Evolutionary conservation across 495 filamentous ascomycete species (phyloP).

Genomic region (Penicillium lividum): DNA sequence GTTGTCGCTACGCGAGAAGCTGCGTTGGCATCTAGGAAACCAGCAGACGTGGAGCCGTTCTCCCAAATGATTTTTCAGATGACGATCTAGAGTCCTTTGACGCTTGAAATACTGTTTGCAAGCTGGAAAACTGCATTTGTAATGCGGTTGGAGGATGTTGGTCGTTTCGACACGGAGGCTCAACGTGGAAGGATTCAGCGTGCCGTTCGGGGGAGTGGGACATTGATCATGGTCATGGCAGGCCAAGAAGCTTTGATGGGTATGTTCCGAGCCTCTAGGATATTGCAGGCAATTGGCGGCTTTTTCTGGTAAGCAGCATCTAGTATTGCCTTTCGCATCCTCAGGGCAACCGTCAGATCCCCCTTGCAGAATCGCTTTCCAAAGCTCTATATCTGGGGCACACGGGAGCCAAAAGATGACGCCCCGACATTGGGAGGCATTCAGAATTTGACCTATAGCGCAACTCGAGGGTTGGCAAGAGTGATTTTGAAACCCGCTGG

Average conservation of each 20-base stretch:
- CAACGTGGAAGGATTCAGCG: background rate
- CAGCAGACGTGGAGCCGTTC: slow-evolving; percentile 35
- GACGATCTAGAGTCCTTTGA: slow-evolving; percentile 54
- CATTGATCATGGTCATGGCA: background rate
- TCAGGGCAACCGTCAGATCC: background rate
- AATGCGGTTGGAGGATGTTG: slow-evolving; percentile 1
- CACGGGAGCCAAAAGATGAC: background rate
- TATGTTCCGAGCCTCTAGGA: background rate
- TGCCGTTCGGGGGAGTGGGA: background rate
- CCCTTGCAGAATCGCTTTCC: background rate
- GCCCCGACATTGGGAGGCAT: background rate
- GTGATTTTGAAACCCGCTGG: background rate
- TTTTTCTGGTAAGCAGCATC: background rate
- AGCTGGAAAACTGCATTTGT: slow-evolving; percentile 21
- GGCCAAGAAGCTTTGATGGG: background rate
- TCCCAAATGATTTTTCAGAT: slow-evolving; percentile 42
- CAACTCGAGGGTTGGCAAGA: background rate
- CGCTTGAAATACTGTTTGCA: slow-evolving; percentile 43
- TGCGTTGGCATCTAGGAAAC: slow-evolving; percentile 19
- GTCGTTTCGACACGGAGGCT: background rate
- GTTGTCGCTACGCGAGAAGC: slow-evolving; percentile 24
- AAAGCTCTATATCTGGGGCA: background rate
- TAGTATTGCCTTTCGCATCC: background rate
- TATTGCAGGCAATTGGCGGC: background rate
- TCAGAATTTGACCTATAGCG: background rate